These are phyloP conservation scores for Daldinia vernicosa DNA, from an alignment of 495 filamentous ascomycete genomes.

Conservation along the genomic window DNA sequence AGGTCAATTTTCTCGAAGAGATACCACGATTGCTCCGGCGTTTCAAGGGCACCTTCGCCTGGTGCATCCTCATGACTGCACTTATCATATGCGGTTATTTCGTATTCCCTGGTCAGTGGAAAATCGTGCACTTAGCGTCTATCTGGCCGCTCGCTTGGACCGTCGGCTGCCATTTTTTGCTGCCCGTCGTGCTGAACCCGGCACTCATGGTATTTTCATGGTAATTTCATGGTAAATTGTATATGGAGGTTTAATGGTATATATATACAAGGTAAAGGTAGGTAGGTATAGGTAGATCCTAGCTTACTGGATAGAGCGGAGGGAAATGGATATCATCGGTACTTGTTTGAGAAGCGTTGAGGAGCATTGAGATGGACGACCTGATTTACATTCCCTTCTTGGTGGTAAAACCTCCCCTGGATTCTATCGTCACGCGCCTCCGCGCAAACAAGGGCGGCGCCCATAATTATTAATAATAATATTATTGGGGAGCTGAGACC, in stretches of 20 bases:
- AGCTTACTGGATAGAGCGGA: background rate
- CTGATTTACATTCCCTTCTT: background rate
- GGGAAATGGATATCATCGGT: background rate
- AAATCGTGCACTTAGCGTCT: slow-evolving; percentile 64
- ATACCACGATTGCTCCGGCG: slow-evolving; percentile 62
- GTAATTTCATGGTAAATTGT: slow-evolving; percentile 66
- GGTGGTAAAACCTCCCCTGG: background rate
- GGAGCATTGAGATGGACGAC: background rate
- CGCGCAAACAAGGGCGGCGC: background rate
- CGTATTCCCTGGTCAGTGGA: slow-evolving; percentile 62
- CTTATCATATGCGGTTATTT: slow-evolving; percentile 59
- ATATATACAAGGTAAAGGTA: background rate
- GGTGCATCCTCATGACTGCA: slow-evolving; percentile 55
- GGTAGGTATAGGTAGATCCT: background rate
- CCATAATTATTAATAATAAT: background rate
- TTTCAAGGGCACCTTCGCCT: slow-evolving; percentile 69
- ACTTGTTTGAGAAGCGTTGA: too few species aligned
- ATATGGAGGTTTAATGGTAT: background rate
- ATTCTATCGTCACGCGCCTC: background rate
- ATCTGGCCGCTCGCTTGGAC: slow-evolving; percentile 66
- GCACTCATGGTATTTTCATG: slow-evolving; percentile 74
- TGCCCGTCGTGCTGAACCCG: slow-evolving; percentile 70
- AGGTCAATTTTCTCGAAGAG: slow-evolving; percentile 68
- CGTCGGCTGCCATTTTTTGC: slow-evolving; percentile 64
- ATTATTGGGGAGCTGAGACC: background rate